Conservation (phyloP, 768 basidiomycete genomes). For the Tremella yokohamensis region DNA sequence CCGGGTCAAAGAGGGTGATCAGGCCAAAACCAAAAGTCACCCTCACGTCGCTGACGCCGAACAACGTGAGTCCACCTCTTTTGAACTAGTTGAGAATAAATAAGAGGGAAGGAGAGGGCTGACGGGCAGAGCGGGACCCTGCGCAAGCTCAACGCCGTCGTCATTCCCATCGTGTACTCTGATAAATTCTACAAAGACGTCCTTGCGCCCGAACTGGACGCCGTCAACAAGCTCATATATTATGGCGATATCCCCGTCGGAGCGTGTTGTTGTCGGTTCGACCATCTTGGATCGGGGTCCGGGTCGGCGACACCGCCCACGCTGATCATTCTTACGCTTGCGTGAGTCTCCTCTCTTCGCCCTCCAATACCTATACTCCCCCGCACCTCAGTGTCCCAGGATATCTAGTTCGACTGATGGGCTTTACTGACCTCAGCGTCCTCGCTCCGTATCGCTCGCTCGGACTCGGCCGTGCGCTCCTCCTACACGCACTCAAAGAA, state of each 20-base stretch:
- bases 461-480: conserved; percentile 42
- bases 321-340: conserved; percentile 45
- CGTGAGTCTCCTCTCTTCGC: conserved; percentile 26
- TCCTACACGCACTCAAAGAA: conserved; percentile 30
- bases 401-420: not conserved
- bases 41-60: conserved; percentile 46
- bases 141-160: conserved; percentile 44
- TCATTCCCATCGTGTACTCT: conserved; percentile 46
- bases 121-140: conserved; percentile 43
- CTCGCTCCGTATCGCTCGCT: conserved; percentile 49
- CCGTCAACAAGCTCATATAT: conserved; percentile 50
- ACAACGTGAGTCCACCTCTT: conserved; percentile 49
- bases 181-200: conserved; percentile 50
- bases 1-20: conserved; percentile 26
- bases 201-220: conserved; percentile 39
- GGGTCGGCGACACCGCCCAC: conserved; percentile 38
- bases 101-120: not conserved
- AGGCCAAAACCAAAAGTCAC: conserved; percentile 45
- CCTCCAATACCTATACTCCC: not conserved
- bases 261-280: conserved; percentile 43
- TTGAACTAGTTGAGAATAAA: not conserved
- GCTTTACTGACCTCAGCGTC: conserved; percentile 24
- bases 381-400: not conserved
- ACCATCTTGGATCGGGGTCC: conserved; percentile 30
- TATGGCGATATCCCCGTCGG: conserved; percentile 51